Evolutionary conservation across 2,329 filamentous ascomycete genomes (phyloP), one percentile per base, ranked within the genome.

Genomic region (Aspergillus fischeri): DNA sequence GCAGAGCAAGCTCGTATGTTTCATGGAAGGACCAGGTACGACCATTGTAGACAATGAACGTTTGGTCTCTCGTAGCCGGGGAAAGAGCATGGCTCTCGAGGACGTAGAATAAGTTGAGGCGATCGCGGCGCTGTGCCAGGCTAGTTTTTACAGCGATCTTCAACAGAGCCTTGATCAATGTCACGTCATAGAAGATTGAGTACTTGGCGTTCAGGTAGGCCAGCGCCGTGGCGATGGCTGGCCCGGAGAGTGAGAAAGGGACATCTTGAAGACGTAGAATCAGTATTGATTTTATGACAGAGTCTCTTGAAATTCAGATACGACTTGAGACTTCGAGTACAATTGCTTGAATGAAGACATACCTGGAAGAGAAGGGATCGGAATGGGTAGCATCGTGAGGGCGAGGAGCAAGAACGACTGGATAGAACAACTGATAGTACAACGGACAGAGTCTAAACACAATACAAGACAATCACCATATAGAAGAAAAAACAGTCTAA

Each of bases 191-290:
- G 70, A 79, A 86, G 48, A 92, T 65, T 6, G 83, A 81, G 57
- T 81, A 82, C 70, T 83, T 86, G 45, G 89, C 91, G 69, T 94
- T 91, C 64, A 93, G 73, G 71, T 95, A 96, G 32, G 90, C 88
- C n/a, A 88, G 77, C 3, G 82, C 81, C 4, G 89, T 88, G 29
- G 82, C 81, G 48, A 84, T 81, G 17, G 87, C 87, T 20, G 88
- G 85, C 28, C 81, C 77, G 6, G 84, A 78, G 44, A 78, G 58
- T 48, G 71, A 64, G 47, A 77, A 63, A 20, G 77, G 73, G 35
- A 77, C 57, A 55, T 70, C 71, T 76, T 51, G 51, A 27, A 41
- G 11, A 48, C 29, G 20, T 49, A 21, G 54, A 52, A 47, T 65
- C 51, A 60, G 49, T 38, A 54, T 21, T 3, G 17, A 0, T 7